phyloP scores from a whole-genome alignment of 1,284 basidiomycete genomes.

The Sparassis latifolia region DNA sequence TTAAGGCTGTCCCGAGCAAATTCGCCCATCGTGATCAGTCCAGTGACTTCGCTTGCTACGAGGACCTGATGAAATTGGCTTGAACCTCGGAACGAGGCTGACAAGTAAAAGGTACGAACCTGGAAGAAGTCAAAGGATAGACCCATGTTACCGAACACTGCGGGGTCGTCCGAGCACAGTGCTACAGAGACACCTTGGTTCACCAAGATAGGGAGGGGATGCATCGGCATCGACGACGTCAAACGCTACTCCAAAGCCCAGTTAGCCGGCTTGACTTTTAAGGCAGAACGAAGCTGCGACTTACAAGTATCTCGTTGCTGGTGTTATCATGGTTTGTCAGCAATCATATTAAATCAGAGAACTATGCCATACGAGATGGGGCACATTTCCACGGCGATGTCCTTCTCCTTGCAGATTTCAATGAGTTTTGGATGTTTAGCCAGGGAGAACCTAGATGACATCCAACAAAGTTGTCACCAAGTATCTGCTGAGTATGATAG shows the following conservation, averaged over 20 bases:
- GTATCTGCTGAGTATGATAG: too few species aligned
- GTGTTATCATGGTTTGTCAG: constrained; percentile 8
- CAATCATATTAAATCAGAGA: not conserved
- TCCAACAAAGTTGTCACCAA: too few species aligned
- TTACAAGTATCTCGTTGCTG: constrained; percentile 65
- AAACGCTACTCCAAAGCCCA: too few species aligned
- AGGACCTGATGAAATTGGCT: too few species aligned
- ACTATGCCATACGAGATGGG: constrained; percentile 54
- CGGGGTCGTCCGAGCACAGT: constrained; percentile 68
- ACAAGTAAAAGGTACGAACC: too few species aligned
- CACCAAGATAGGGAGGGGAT: constrained; percentile 59
- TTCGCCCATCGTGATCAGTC: constrained; percentile 50
- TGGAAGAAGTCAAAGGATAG: constrained; percentile 70
- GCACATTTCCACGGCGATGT: constrained; percentile 66
- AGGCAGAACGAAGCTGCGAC: constrained; percentile 9
- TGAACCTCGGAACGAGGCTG: too few species aligned
- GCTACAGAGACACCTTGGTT: constrained; percentile 67
- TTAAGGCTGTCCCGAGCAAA: constrained; percentile 60
- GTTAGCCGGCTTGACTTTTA: too few species aligned
- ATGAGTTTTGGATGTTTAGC: constrained; percentile 70
- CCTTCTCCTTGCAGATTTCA: constrained; percentile 53
- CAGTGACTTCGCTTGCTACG: constrained; percentile 58
- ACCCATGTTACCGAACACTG: constrained; percentile 73
- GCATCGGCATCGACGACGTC: constrained; percentile 70
- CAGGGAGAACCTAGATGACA: constrained; percentile 51